Evolutionary conservation across 2,329 filamentous ascomycete species (phyloP).

Genomic region (Aspergillus luchuensis): DNA sequence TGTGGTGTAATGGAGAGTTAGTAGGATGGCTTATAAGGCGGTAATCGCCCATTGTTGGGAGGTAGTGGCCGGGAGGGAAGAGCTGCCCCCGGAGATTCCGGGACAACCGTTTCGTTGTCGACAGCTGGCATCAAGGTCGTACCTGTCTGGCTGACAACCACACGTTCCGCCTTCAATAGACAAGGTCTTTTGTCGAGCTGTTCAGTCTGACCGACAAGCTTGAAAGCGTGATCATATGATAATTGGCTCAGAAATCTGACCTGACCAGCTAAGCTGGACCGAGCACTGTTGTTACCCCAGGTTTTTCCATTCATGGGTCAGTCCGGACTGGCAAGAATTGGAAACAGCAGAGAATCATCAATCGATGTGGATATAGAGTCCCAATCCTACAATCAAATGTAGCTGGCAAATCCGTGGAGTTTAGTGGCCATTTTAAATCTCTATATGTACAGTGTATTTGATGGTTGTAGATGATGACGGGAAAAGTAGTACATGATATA

Average conservation of each 20-base stretch:
- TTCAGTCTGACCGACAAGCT: neutral
- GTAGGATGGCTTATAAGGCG: neutral
- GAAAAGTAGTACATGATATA: slow-evolving; percentile 35
- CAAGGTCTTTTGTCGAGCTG: neutral
- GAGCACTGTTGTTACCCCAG: neutral
- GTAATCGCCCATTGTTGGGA: too few relatives aligned
- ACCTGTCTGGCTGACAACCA: neutral
- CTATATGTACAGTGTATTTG: slow-evolving; percentile 35
- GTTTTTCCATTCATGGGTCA: neutral
- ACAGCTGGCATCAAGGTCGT: slow-evolving; percentile 8
- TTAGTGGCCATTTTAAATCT: slow-evolving; percentile 33
- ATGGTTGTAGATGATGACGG: slow-evolving; percentile 25
- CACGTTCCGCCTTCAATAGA: neutral
- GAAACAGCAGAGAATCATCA: too few relatives aligned
- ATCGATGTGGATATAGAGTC: too few relatives aligned
- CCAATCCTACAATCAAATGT: neutral
- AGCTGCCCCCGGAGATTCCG: neutral
- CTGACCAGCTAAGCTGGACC: neutral
- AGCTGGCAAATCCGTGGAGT: slow-evolving; percentile 6
- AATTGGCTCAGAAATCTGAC: neutral
- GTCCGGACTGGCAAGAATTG: too few relatives aligned
- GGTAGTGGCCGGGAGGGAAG: neutral
- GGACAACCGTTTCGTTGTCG: slow-evolving; percentile 5
- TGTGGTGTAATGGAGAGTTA: neutral
- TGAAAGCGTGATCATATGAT: neutral